Base-by-base conservation (phyloP, 2,329 filamentous ascomycete genomes). In the Diaporthe sp. region DNA sequence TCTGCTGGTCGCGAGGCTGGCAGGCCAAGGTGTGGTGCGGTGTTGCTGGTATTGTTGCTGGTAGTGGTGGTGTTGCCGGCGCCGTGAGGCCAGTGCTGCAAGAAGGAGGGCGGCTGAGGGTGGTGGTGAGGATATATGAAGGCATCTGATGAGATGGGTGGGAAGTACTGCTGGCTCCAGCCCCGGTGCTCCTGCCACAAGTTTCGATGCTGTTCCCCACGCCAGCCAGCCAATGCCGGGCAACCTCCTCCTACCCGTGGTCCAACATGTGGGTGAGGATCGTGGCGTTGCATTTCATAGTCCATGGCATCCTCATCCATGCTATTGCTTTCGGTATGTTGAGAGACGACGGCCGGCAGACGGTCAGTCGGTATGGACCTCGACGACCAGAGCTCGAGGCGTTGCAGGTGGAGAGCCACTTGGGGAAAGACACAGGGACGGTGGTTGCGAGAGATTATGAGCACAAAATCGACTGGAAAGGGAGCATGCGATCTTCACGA, bases 221-320 rank as follows among this genome's bases (percentile, higher is more conserved):
- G 73, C 75, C 75, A 76, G 25, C 71, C 60, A 42, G 58, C 58
- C 60, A 73, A 58, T 65, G 57, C 76, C 70, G 75, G 72, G 39
- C 73, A 75, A 22, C 73, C 73, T 53, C 62, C 62, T 31, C 55
- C 62, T 71, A 70, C 44, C 37, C 65, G 73, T 57, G 49, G 42
- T 53, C 57, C 62, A 75, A 78, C 75, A 42, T 68, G 71, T 73
- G 28, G 49, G 61, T 71, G 75, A 57, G 67, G 53, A n/a, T 77
- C 78, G 39, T 80, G 67, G 62, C 77, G 75, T 60, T 82, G 82
- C 80, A 82, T 79, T 68, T 80, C 70, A 71, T 81, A 83, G 70
- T 84, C 81, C 81, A 84, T 83, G 49, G 79, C 79, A 68, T 84
- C 83, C 79, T 84, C 65, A 31, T 75, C 73, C 73, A 75, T 75